A percentile compares a stretch with the other conserved stretches of the same genome.
Evolutionary conservation across 208 protist species (phyloP).

Genomic region (Naegleria gruberi): DNA sequence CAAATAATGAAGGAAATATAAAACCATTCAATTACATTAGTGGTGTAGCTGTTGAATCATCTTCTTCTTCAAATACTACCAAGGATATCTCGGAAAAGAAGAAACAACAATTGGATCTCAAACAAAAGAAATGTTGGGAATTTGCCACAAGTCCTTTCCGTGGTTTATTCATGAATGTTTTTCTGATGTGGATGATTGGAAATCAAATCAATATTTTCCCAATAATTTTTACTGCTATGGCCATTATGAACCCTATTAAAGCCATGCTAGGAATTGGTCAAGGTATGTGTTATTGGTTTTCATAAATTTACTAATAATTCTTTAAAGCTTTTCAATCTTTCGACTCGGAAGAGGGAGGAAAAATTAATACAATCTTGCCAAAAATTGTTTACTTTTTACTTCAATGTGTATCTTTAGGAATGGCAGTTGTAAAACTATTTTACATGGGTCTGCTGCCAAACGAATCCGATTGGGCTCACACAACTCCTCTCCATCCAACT

Average conservation of each 20-base stretch:
- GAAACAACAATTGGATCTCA: neutral
- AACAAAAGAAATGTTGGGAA: conserved; percentile 17
- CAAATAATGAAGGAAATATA: neutral
- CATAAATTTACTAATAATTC: neutral
- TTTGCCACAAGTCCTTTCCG: neutral
- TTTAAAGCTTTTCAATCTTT: neutral
- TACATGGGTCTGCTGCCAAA: neutral
- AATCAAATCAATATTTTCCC: conserved; percentile 24
- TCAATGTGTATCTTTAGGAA: neutral
- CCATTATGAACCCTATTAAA: neutral
- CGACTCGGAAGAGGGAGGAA: neutral
- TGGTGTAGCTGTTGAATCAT: neutral
- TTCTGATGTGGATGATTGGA: conserved; percentile 4
- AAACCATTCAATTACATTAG: neutral
- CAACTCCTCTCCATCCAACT: neutral
- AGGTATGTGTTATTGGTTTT: neutral
- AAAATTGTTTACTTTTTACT: neutral
- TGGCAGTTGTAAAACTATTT: neutral
- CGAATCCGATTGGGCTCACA: neutral
- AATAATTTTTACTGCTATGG: conserved; percentile 13
- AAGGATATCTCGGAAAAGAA: neutral
- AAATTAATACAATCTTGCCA: neutral
- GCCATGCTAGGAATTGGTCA: neutral
- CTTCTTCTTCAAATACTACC: neutral
- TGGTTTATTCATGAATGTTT: neutral